Evolutionary conservation across 176 grass and related monocot genomes (phyloP).

Genomic region (Oryza meridionalis): DNA sequence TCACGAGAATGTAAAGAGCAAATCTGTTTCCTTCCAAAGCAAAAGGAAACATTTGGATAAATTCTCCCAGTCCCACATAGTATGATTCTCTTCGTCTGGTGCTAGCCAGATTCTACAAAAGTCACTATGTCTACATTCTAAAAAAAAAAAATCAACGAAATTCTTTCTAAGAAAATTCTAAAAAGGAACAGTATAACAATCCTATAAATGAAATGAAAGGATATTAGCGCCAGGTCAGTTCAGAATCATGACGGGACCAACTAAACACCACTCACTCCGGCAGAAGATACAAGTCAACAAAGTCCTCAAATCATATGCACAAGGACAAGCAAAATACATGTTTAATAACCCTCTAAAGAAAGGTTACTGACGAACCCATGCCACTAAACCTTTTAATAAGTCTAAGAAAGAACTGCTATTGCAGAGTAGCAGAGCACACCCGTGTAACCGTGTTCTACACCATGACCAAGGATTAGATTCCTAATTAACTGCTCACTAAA

Average conservation of each 20-base stretch:
- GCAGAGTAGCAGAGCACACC: background rate
- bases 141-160: background rate
- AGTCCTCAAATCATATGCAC: background rate
- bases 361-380: background rate
- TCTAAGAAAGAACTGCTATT: background rate
- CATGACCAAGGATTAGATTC: background rate
- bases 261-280: background rate
- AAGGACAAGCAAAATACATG: background rate
- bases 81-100: background rate
- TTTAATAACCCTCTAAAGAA: background rate
- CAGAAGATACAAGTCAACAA: background rate
- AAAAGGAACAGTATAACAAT: background rate
- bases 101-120: background rate
- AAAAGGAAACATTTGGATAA: background rate
- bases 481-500: background rate
- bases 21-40: background rate
- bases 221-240: background rate
- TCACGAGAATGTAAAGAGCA: background rate
- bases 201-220: background rate
- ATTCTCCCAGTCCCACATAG: background rate
- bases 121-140: background rate
- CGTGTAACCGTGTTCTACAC: background rate
- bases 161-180: background rate
- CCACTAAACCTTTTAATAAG: background rate
- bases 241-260: background rate